Base-by-base conservation (phyloP, 768 basidiomycete species). In the Lactifluus subvellereus region DNA sequence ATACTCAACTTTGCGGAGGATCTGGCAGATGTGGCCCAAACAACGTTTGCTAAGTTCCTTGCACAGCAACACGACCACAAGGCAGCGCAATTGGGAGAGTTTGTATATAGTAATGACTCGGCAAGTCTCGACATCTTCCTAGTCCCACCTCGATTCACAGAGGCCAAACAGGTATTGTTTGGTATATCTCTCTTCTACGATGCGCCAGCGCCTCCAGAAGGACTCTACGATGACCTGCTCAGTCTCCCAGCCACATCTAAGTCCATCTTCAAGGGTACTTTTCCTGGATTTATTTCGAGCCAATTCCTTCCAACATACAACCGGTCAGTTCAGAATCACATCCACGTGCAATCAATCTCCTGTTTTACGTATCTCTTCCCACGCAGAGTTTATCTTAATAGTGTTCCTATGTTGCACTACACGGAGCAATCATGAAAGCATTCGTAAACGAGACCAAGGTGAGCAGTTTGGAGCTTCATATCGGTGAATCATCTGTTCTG, bases 181-280 rank as follows among this genome's bases (percentile, higher is more conserved):
- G 56, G 42, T 11, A 8, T 60, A 14, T 33, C 45, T 7, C 51
- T 85, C 20, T 86, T 85, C 71, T 85, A 86, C 66, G 80, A 86
- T 65, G 81, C 68, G 0, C 83, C 83, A 11, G 74, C 64, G 0
- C 76, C 76, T 1, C 81, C 80, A 0, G 49, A 67, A 0, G 79
- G 78, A 30, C 74, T 80, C 7, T 83, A 81, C 60, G 80, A 82
- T 53, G 74, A 72, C 4, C 79, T 82, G 64, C 64, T 81, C 20
- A 70, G 71, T 1, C 75, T 82, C 33, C 75, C 76, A 16, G 59
- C 66, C 18, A 48, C 79, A n/a, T 66, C 69, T 1, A 68, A 61
- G 1, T 77, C 77, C 0, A 67, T 76, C 10, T 72, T 71, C 30
- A 78, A 79, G 54, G 32, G 71, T 6, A 72, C 73, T 1, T 68